Base-by-base conservation (phyloP, 192 early-diverging fungal species). In the Geranomyces variabilis region DNA sequence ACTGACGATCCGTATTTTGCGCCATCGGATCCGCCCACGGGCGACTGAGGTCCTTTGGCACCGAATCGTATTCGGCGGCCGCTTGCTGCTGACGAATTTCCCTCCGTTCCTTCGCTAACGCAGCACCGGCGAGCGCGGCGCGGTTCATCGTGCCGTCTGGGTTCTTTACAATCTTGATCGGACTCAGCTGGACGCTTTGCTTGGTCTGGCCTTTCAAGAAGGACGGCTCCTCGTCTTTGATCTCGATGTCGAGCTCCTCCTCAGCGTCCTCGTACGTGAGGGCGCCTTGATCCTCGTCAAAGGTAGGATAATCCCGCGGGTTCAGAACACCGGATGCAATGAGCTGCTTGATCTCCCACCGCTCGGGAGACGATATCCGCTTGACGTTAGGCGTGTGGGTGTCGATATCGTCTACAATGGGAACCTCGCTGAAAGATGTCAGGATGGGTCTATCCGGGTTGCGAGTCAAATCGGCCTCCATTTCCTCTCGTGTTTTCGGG, bases 151-250 rank as follows among this genome's bases (percentile, higher is more conserved):
- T 92, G 22, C 97, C 97, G 73, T 98, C 97, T 1, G 96, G 96
- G 46, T 94, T 96, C 79, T 98, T 98, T 46, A 99, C 94, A 28
- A 99, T 93, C 78, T 98, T 99, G 75, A 99, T 89, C 13, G 97
- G 97, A 75, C 89, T 91, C 17, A 99, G 82, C 64, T 94, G 89
- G 24, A 97, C 75, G 0, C 90, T 87, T 56, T 91, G 87, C 63
- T 87, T 86, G 0, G 93, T 94, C 67, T 99, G 97, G 15, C 97
- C 97, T 59, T 89, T 90, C 74, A 99, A 78, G 77, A 99, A 99
- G 24, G 89, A 79, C 5, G 97, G 97, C 66, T 98, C 97, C 33
- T 97, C 94, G 31, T 98, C 96, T 43, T 88, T 77, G 48, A 99
- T 87, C 86, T 99, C 97, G 77, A 99, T 93, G 76, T 99, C 97